phyloP scores from a whole-genome alignment of 768 basidiomycete genomes.

The Strobilomyces dryophilus region DNA sequence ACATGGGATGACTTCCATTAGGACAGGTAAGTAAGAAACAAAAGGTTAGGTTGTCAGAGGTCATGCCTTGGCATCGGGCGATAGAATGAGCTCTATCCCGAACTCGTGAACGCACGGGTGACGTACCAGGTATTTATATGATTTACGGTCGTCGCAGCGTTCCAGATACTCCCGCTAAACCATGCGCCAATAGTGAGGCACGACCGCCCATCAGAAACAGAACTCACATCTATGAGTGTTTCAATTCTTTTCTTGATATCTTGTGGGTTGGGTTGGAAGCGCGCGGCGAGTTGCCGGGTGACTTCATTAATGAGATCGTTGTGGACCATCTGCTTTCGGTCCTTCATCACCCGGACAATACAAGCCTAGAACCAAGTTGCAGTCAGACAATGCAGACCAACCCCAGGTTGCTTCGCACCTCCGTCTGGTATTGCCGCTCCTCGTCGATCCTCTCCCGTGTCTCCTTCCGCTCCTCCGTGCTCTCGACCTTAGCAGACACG shows the following conservation, averaged over 20 bases:
- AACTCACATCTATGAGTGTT: slow-evolving; percentile 81
- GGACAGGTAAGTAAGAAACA: background rate
- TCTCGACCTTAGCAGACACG: slow-evolving; percentile 85
- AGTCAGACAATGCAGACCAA: slow-evolving; percentile 1
- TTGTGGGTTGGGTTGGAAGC: slow-evolving; percentile 84
- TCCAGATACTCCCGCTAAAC: slow-evolving; percentile 89
- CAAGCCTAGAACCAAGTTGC: slow-evolving; percentile 65
- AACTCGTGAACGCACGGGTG: background rate
- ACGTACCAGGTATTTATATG: slow-evolving; percentile 74
- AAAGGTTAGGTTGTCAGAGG: background rate
- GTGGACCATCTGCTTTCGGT: slow-evolving; percentile 84
- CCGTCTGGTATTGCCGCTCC: slow-evolving; percentile 83
- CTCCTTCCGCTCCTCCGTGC: slow-evolving; percentile 79
- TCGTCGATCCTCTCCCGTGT: slow-evolving; percentile 90
- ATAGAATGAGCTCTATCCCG: slow-evolving; percentile 3
- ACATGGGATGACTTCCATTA: background rate
- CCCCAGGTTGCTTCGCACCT: slow-evolving; percentile 47
- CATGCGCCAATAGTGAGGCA: background rate
- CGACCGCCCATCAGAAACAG: background rate
- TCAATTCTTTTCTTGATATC: slow-evolving; percentile 94
- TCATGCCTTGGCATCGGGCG: slow-evolving; percentile 21
- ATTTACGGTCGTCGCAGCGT: slow-evolving; percentile 81
- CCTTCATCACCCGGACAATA: slow-evolving; percentile 97
- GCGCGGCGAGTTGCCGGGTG: slow-evolving; percentile 73
- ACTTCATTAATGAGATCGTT: slow-evolving; percentile 90